These are phyloP conservation scores for Fragilaria radians DNA, from an alignment of 108 stramenopile genomes.

Conservation along the genomic window DNA sequence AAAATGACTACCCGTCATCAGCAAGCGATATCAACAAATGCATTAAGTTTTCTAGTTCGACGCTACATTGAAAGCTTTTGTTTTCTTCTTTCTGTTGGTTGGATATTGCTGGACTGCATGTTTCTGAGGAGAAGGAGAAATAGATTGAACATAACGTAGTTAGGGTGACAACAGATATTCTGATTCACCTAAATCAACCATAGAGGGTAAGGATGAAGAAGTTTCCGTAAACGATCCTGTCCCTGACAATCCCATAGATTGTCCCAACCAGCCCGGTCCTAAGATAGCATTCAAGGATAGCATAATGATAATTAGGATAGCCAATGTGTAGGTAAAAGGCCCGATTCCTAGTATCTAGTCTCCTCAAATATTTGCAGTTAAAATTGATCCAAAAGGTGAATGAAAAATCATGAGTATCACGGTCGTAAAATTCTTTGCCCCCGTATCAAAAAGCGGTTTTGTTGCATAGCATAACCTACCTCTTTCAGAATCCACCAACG, in stretches of 20 bases:
- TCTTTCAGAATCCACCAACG: too few relatives aligned
- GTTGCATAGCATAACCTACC: too few relatives aligned
- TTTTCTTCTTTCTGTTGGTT: too few relatives aligned
- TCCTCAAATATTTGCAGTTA: not conserved
- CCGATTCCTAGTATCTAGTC: slow-evolving; percentile 66
- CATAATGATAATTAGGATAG: slow-evolving; percentile 48
- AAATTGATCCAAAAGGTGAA: not conserved
- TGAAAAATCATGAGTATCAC: not conserved
- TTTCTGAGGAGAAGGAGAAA: too few relatives aligned
- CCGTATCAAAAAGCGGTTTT: not conserved
- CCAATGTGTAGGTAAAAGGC: slow-evolving; percentile 70
- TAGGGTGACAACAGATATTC: slow-evolving; percentile 35
- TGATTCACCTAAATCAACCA: slow-evolving; percentile 47
- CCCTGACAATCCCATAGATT: slow-evolving; percentile 47
- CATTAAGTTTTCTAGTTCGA: too few relatives aligned
- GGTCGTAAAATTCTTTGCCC: not conserved
- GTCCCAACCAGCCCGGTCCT: slow-evolving; percentile 81
- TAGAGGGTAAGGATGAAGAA: slow-evolving; percentile 49
- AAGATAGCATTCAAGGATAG: slow-evolving; percentile 49
- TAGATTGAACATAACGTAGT: too few relatives aligned
- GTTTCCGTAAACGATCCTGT: slow-evolving; percentile 60
- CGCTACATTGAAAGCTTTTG: too few relatives aligned
- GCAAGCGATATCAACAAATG: too few relatives aligned
- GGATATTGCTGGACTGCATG: too few relatives aligned
- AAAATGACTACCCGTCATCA: too few relatives aligned